Evolutionary conservation across 495 filamentous ascomycete genomes (phyloP).

Genomic region (Paragyromitra xinjiangensis): DNA sequence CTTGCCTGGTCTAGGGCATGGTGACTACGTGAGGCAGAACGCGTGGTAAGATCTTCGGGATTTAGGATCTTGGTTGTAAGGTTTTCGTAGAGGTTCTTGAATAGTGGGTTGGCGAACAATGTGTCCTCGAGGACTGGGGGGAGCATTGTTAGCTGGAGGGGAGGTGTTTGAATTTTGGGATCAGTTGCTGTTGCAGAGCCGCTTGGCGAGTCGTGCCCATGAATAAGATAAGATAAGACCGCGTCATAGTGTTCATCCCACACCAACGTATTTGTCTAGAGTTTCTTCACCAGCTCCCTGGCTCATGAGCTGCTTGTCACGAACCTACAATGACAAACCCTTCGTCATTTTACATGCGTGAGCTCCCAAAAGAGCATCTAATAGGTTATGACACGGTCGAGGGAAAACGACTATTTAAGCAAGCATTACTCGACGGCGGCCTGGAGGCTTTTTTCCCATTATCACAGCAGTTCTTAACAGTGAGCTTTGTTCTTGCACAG

Average conservation of each 20-base stretch:
- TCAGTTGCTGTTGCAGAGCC: conserved; percentile 8
- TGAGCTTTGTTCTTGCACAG: background rate
- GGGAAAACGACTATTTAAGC: conserved; percentile 53
- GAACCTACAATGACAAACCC: background rate
- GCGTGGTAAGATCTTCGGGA: conserved; percentile 51
- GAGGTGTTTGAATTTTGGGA: background rate
- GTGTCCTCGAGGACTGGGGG: conserved; percentile 48
- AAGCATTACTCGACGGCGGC: conserved; percentile 48
- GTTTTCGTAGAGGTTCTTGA: conserved; percentile 48
- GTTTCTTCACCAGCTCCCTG: background rate
- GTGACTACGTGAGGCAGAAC: conserved; percentile 40
- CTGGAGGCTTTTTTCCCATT: conserved; percentile 56
- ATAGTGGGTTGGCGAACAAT: conserved; percentile 50
- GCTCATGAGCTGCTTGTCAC: background rate
- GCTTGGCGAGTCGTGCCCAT: too few species aligned
- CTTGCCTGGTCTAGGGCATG: conserved; percentile 52
- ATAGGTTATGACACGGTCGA: conserved; percentile 53
- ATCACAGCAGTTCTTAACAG: conserved; percentile 57
- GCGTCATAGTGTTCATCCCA: too few species aligned
- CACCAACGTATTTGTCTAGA: too few species aligned
- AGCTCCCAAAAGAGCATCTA: conserved; percentile 51
- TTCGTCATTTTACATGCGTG: conserved; percentile 56
- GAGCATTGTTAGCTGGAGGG: conserved; percentile 46
- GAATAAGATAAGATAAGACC: background rate
- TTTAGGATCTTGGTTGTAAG: conserved; percentile 54